phyloP scores from a whole-genome alignment of 768 basidiomycete species.

The Mrakia frigida region DNA sequence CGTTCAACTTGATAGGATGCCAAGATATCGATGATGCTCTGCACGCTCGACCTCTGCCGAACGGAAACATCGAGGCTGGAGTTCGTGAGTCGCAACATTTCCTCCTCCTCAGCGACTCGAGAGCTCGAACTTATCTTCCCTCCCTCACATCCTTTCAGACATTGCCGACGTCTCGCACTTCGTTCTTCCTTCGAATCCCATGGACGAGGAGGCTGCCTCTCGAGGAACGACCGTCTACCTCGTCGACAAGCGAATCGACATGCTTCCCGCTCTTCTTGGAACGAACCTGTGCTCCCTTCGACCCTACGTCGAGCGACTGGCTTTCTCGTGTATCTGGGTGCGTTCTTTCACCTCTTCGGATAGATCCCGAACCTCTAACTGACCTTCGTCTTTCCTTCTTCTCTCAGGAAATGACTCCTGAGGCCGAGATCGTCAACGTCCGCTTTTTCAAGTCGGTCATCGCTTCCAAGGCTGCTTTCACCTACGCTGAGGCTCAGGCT shows the following conservation, averaged over 20 bases:
- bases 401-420: slow-evolving; percentile 73
- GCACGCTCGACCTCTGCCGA: slow-evolving; percentile 77
- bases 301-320: slow-evolving; percentile 86
- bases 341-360: slow-evolving; percentile 34
- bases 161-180: slow-evolving; percentile 99
- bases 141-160: slow-evolving; percentile 52
- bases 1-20: slow-evolving; percentile 57
- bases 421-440: slow-evolving; percentile 83
- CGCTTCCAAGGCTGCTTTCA: slow-evolving; percentile 90
- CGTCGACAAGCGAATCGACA: slow-evolving; percentile 97
- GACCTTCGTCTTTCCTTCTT: neutral
- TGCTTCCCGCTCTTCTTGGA: slow-evolving; percentile 87
- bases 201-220: slow-evolving; percentile 94
- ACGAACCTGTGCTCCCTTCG: slow-evolving; percentile 92
- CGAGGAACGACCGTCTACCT: slow-evolving; percentile 96
- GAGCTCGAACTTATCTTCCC: neutral
- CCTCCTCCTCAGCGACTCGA: neutral
- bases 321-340: slow-evolving; percentile 95
- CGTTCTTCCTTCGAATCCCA: slow-evolving; percentile 83
- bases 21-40: slow-evolving; percentile 98
- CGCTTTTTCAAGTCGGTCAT: slow-evolving; percentile 95
- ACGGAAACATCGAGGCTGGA: slow-evolving; percentile 93
- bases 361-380: neutral
- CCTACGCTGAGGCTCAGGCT: slow-evolving; percentile 91
- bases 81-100: slow-evolving; percentile 66